phyloP scores from a whole-genome alignment of 2,329 filamentous ascomycete genomes.

The Phyllosticta ampelicida region DNA sequence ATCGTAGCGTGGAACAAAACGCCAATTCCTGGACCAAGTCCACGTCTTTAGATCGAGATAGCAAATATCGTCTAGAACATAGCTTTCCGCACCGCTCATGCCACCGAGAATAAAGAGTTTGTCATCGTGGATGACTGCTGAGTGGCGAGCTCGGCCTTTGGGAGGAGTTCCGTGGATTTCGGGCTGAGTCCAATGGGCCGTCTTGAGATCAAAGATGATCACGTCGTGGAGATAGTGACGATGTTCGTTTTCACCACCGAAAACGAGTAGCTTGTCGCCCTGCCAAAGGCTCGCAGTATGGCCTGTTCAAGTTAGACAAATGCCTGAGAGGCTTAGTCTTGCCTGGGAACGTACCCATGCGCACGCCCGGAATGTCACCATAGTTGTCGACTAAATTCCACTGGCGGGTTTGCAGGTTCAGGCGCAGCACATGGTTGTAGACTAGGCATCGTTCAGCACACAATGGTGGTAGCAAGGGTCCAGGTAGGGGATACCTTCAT shows the following conservation, averaged over 20 bases:
- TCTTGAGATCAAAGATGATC: conserved; percentile 90
- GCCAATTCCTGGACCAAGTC: conserved; percentile 95
- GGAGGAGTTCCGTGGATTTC: conserved; percentile 75
- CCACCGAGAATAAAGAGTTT: conserved; percentile 93
- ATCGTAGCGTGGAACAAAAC: conserved; percentile 88
- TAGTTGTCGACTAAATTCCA: conserved; percentile 98
- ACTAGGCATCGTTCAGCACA: conserved; percentile 37
- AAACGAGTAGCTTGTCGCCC: conserved; percentile 90
- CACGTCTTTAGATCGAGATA: conserved; percentile 95
- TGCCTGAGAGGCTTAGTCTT: conserved; percentile 1
- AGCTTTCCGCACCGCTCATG: conserved; percentile 86
- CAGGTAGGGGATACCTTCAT: conserved; percentile 54
- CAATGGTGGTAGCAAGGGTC: background rate
- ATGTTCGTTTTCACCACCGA: conserved; percentile 96
- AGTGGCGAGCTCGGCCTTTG: conserved; percentile 83
- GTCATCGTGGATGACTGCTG: conserved; percentile 88
- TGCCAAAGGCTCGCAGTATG: conserved; percentile 93
- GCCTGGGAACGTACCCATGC: conserved; percentile 61
- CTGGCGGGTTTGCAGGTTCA: conserved; percentile 78
- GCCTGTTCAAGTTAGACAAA: conserved; percentile 40
- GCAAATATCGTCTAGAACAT: conserved; percentile 90
- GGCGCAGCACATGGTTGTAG: conserved; percentile 88
- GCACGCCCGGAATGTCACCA: conserved; percentile 90
- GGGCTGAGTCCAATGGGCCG: conserved; percentile 90
- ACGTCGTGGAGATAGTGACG: conserved; percentile 90